Percentiles rank a stretch among this genome's conserved stretches.
Conservation (phyloP, 768 basidiomycete genomes). For the Asterophora lycoperdoides region DNA sequence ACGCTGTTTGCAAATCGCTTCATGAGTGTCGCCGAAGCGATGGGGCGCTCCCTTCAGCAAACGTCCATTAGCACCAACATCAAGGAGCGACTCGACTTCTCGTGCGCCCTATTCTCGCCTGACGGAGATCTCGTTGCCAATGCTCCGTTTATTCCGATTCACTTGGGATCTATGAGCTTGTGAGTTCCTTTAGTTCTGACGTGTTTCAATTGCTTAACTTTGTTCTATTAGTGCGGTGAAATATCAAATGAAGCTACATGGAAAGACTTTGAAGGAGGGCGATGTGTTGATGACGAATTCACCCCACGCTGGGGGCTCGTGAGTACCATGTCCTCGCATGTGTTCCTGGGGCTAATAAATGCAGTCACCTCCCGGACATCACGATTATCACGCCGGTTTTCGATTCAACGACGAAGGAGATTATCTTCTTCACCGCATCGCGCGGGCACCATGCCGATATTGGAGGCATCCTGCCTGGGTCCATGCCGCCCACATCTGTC, state of each 20-base stretch:
- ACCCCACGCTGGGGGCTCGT: slow-evolving; percentile 86
- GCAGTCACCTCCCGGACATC: slow-evolving; percentile 62
- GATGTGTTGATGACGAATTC: slow-evolving; percentile 95
- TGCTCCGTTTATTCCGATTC: slow-evolving; percentile 87
- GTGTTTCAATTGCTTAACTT: neutral
- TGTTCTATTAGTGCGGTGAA: slow-evolving; percentile 62
- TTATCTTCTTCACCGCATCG: slow-evolving; percentile 92
- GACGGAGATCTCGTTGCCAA: slow-evolving; percentile 94
- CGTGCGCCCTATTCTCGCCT: slow-evolving; percentile 93
- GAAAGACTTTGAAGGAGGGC: slow-evolving; percentile 71
- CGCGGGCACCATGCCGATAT: slow-evolving; percentile 94
- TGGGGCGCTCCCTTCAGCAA: slow-evolving; percentile 87
- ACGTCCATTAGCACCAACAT: slow-evolving; percentile 93
- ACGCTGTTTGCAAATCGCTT: slow-evolving; percentile 95
- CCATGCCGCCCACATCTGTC: slow-evolving; percentile 92
- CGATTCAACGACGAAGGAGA: slow-evolving; percentile 53
- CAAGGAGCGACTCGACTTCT: slow-evolving; percentile 93
- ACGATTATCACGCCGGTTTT: slow-evolving; percentile 95
- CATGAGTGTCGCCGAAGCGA: slow-evolving; percentile 96
- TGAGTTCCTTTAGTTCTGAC: slow-evolving; percentile 33
- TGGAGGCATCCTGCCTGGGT: slow-evolving; percentile 87
- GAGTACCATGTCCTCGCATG: slow-evolving; percentile 28
- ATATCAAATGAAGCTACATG: slow-evolving; percentile 81
- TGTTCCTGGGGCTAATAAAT: slow-evolving; percentile 1
- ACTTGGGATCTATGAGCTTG: slow-evolving; percentile 90